Percentiles rank a stretch among this genome's conserved stretches.
Conservation (phyloP, 371 early-diverging fungal genomes). For the Mucor racemosus region DNA sequence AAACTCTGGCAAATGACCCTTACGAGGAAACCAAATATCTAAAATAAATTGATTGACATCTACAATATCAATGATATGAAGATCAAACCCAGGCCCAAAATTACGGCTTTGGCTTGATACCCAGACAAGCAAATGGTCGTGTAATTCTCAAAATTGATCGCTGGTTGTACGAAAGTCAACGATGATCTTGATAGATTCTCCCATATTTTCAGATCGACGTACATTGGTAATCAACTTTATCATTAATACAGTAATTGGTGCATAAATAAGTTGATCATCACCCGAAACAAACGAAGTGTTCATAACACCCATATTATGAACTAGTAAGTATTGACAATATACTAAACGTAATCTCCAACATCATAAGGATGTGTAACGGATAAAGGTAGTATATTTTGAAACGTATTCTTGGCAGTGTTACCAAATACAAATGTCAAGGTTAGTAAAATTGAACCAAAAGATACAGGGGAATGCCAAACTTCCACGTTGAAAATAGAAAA, state of each 20-base stretch:
- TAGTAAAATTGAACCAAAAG: slow-evolving; percentile 60
- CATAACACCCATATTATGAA: slow-evolving; percentile 73
- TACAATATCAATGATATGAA: slow-evolving; percentile 62
- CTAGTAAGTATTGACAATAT: slow-evolving; percentile 64
- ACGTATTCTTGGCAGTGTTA: slow-evolving; percentile 60
- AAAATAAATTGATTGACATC: slow-evolving; percentile 56
- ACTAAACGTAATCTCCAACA: slow-evolving; percentile 77
- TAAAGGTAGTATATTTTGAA: slow-evolving; percentile 65
- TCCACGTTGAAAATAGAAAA: slow-evolving; percentile 63
- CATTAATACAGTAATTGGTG: slow-evolving; percentile 73
- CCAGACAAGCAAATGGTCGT: slow-evolving; percentile 59
- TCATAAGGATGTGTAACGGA: slow-evolving; percentile 65
- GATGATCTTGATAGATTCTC: slow-evolving; percentile 60
- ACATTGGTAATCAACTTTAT: slow-evolving; percentile 76
- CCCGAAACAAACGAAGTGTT: slow-evolving; percentile 67
- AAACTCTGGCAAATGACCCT: slow-evolving; percentile 75
- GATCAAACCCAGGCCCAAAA: slow-evolving; percentile 59
- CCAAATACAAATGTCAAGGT: slow-evolving; percentile 68
- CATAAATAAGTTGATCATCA: slow-evolving; percentile 76
- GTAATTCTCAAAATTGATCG: slow-evolving; percentile 55
- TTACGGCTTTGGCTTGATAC: slow-evolving; percentile 64
- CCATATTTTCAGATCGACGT: slow-evolving; percentile 66
- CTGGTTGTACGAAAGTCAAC: slow-evolving; percentile 67
- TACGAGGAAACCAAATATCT: slow-evolving; percentile 64
- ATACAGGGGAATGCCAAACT: slow-evolving; percentile 35